Conservation (phyloP, 2,329 filamentous ascomycete genomes). For the Chrysoporthe austroafricana region DNA sequence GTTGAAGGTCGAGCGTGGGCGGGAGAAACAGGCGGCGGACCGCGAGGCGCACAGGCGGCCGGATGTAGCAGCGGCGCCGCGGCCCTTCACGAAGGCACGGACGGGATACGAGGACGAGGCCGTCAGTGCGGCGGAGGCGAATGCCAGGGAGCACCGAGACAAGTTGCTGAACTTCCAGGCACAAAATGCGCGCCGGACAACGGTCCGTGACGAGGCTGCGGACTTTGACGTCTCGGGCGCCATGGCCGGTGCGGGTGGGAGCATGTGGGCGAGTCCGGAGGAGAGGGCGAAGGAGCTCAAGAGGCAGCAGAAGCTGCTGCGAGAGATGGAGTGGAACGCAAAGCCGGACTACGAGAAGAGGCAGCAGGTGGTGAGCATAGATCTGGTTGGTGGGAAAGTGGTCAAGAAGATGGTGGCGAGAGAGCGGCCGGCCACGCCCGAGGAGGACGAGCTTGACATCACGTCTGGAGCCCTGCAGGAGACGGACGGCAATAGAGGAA, state of each 20-base stretch:
- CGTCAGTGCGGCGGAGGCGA: slow-evolving; percentile 62
- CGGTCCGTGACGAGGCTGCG: slow-evolving; percentile 81
- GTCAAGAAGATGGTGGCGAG: slow-evolving; percentile 71
- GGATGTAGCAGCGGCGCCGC: slow-evolving; percentile 64
- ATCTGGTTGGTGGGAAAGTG: slow-evolving; percentile 77
- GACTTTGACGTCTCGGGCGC: slow-evolving; percentile 60
- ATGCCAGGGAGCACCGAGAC: slow-evolving; percentile 79
- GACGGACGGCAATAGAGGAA: slow-evolving; percentile 40
- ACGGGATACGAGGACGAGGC: slow-evolving; percentile 41
- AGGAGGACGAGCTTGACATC: slow-evolving; percentile 43
- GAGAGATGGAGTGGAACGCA: slow-evolving; percentile 86
- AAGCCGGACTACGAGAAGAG: slow-evolving; percentile 88
- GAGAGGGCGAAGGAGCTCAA: slow-evolving; percentile 84
- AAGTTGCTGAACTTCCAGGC: slow-evolving; percentile 81
- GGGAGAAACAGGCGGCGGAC: slow-evolving; percentile 83
- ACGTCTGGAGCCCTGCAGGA: slow-evolving; percentile 41
- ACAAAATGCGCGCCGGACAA: slow-evolving; percentile 82
- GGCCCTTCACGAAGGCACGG: slow-evolving; percentile 60
- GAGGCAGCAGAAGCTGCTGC: slow-evolving; percentile 78
- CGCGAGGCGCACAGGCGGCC: slow-evolving; percentile 69
- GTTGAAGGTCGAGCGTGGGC: slow-evolving; percentile 81
- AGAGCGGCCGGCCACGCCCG: slow-evolving; percentile 61
- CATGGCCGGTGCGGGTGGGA: slow-evolving; percentile 51
- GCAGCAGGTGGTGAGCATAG: slow-evolving; percentile 81
- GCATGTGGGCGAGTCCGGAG: slow-evolving; percentile 82